Evolutionary conservation across 306 rosid species (phyloP).

Genomic region (Lathyrus aphaca): DNA sequence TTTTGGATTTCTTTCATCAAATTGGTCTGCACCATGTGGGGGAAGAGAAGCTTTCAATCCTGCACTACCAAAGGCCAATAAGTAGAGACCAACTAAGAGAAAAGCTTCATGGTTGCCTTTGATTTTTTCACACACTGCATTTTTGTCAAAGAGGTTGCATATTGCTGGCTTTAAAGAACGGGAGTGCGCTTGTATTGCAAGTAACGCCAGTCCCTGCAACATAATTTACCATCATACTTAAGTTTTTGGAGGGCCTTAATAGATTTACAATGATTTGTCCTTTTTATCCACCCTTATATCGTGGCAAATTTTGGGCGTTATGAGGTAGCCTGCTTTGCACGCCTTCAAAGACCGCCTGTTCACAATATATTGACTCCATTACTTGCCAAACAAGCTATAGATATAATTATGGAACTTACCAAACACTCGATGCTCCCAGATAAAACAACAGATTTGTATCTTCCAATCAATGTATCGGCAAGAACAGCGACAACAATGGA

Average conservation of each 20-base stretch:
- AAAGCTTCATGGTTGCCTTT: conserved; percentile 53
- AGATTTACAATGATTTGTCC: too few relatives aligned
- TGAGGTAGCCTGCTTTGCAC: too few relatives aligned
- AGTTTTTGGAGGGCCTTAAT: too few relatives aligned
- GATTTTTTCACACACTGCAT: conserved; percentile 52
- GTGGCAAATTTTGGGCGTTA: too few relatives aligned
- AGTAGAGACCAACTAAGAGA: conserved; percentile 61
- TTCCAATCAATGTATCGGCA: conserved; percentile 74
- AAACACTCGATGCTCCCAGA: conserved; percentile 63
- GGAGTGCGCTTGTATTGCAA: conserved; percentile 69
- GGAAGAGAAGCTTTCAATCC: conserved; percentile 77
- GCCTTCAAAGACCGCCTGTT: too few relatives aligned
- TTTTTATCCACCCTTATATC: too few relatives aligned
- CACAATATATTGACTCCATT: too few relatives aligned
- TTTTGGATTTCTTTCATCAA: conserved; percentile 72
- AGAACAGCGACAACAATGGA: conserved; percentile 62
- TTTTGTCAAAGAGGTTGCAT: conserved; percentile 50
- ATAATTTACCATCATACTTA: not conserved
- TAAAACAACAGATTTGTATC: conserved; percentile 61
- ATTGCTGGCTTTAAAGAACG: conserved; percentile 55
- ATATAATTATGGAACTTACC: conserved; percentile 44
- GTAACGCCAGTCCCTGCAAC: conserved; percentile 62
- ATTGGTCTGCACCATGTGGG: conserved; percentile 93
- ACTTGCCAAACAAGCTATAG: too few relatives aligned
- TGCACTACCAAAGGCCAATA: conserved; percentile 61